Percentiles rank a stretch among this genome's conserved stretches.
phyloP scores from a whole-genome alignment of 345 rosid genomes.

The Linum trigynum region DNA sequence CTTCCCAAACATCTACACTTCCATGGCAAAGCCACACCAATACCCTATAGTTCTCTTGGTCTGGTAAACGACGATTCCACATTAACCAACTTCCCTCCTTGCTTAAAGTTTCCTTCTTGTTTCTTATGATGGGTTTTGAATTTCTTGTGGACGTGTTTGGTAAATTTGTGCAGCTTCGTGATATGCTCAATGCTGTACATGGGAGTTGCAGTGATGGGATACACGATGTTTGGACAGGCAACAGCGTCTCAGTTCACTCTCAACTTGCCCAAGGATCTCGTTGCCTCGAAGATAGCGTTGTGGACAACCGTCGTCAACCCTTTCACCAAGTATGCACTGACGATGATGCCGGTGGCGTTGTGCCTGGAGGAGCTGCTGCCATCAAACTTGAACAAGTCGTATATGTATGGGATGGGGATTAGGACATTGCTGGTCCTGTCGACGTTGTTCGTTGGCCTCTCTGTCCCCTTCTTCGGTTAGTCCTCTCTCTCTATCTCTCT shows the following conservation, averaged over 20 bases:
- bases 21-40: conserved; percentile 74
- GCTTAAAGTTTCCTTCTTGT: neutral
- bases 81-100: neutral
- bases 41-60: conserved; percentile 60
- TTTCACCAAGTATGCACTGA: conserved; percentile 1
- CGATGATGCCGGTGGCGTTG: conserved; percentile 1
- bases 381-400: neutral
- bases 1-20: conserved; percentile 87
- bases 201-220: conserved; percentile 81
- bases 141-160: too few species aligned
- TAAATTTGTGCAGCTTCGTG: conserved; percentile 41
- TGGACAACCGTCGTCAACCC: conserved; percentile 65
- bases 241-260: conserved; percentile 79
- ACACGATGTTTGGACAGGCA: conserved; percentile 74
- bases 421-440: conserved; percentile 2
- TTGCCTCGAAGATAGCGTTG: conserved; percentile 88
- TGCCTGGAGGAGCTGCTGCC: conserved; percentile 3
- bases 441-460: conserved; percentile 11
- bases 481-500: neutral
- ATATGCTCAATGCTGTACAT: conserved; percentile 72
- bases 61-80: conserved; percentile 34
- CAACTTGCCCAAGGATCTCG: conserved; percentile 72
- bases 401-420: neutral
- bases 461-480: conserved; percentile 4
- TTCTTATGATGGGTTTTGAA: neutral